These are phyloP conservation scores for Aspergillus puulaauensis DNA, from an alignment of 2,329 filamentous ascomycete genomes.

Conservation along the genomic window DNA sequence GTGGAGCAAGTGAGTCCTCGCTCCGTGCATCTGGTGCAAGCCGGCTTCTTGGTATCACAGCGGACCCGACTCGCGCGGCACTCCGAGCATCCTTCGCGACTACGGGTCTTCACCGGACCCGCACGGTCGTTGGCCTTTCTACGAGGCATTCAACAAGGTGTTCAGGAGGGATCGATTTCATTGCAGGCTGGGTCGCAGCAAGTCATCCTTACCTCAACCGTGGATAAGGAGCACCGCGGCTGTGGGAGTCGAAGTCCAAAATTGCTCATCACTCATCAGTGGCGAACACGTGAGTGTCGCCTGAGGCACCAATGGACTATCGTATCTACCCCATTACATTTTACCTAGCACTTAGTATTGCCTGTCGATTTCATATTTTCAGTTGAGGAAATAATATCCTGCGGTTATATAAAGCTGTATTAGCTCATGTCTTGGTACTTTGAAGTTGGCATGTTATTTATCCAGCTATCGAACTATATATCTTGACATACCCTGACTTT, in stretches of 20 bases:
- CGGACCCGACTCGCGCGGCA: slow-evolving; percentile 43
- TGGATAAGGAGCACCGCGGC: background rate
- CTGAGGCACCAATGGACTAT: background rate
- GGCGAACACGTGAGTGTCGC: background rate
- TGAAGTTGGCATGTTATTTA: no score
- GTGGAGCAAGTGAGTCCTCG: slow-evolving; percentile 37
- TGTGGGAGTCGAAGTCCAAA: background rate
- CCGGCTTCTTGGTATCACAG: slow-evolving; percentile 41
- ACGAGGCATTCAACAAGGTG: slow-evolving; percentile 32
- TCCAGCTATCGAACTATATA: no score
- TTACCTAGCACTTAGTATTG: no score
- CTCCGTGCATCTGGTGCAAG: slow-evolving; percentile 37
- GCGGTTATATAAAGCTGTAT: no score
- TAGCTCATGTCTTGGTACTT: no score
- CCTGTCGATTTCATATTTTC: no score
- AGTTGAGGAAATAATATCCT: no score
- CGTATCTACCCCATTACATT: background rate
- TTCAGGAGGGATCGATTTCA: slow-evolving; percentile 22
- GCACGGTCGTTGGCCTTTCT: slow-evolving; percentile 36
- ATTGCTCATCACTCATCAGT: background rate
- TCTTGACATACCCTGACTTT: no score
- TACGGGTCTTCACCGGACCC: slow-evolving; percentile 39
- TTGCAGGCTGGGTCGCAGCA: slow-evolving; percentile 16
- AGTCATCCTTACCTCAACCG: background rate
- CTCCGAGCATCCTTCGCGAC: slow-evolving; percentile 41